Base-by-base conservation (phyloP, 352 stramenopile species). In the Pythium phragmitis region DNA sequence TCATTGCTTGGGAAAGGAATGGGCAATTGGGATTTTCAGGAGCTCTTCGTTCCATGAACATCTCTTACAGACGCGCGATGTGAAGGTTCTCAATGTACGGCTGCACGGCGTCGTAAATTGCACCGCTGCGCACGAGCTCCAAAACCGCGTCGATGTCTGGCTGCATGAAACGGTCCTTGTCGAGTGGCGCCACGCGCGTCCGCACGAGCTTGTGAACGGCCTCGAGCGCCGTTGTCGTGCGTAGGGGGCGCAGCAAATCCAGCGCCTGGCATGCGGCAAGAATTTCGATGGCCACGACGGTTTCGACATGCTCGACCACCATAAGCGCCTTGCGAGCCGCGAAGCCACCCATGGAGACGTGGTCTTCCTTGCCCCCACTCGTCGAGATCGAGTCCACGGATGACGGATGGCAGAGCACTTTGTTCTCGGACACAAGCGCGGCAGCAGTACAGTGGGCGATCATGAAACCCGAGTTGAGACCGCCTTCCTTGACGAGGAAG, bases 401-500 rank as follows among this genome's bases (percentile, higher is more conserved):
- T 52, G 84, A 85, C 39, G 89, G 89, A 68, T 96, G 87, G 19
- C 80, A 87, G 7, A 96, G 83, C 48, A 96, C 86, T 63, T 96
- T 96, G 78, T 96, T 96, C 69, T 96, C 88, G 23, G 79, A 93
- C 21, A 96, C 88, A 42, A 96, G 73, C 39, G 88, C 87, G 0
- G 87, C 87, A 4, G 87, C 87, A 4, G 84, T 95, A 73, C 88
- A 96, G 66, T 96, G 87, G 2, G 88, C 87, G 68, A 96, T 96
- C 88, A 96, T 96, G 71, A 96, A 96, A 26, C 88, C 88, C 36
- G 85, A 96, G 75, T 96, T 93, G 56, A 96, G 73, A 7, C 88
- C 88, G 14, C 88, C 87, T 59, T 95, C 80, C 42, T 89, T 76
- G 33, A 96, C 86, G 7, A 96, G 69, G 72, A 96, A 96, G 3